Evolutionary conservation across 2,329 filamentous ascomycete genomes (phyloP), one percentile per base, ranked within the genome.

Genomic region (Colletotrichum sp.): DNA sequence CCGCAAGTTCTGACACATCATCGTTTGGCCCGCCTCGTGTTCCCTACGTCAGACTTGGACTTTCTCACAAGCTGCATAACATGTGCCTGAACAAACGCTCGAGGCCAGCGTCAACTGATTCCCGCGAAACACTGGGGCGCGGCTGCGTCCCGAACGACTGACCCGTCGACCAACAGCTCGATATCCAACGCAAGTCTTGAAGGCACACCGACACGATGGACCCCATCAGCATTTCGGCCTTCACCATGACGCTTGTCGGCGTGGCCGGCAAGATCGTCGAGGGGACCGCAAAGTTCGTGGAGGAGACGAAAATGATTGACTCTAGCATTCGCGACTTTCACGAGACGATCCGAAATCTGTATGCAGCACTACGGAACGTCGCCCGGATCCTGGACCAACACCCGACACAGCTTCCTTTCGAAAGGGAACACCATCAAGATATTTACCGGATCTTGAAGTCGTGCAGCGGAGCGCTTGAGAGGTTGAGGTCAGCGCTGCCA

Each of bases 361-460:
- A 77, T 28, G 59, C 26, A 6, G 77, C 75, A 3, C 66, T 82
- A 26, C 32, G 59, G 16, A 76, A 74, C 1, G 78, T 83, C 7
- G 49, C 74, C 21, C 72, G 78, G 16, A 78, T 65, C 4, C 73
- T 82, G 18, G 6, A 72, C 3, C 78, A 78, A 28, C 71, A 78
- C 18, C 75, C 74, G 15, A 57, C 63, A 21, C 79, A 78, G 28
- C 57, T 79, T 36, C 69, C 80, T 1, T 80, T 80, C 28, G 81
- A 83, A 66, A 77, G 75, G 32, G 79, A 78, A 15, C 81, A 82
- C 44, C 78, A 81, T 34, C 71, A 75, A 15, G 78, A 77, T 26
- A 81, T 82, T 63, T 39, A 78, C 13, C 67, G 66, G 16, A 80
- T 82, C 30, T 69, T 81, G 8, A 63, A 78, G 66, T 80, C 80